phyloP scores from a whole-genome alignment of 208 protist genomes.

The Trypanosoma mega region DNA sequence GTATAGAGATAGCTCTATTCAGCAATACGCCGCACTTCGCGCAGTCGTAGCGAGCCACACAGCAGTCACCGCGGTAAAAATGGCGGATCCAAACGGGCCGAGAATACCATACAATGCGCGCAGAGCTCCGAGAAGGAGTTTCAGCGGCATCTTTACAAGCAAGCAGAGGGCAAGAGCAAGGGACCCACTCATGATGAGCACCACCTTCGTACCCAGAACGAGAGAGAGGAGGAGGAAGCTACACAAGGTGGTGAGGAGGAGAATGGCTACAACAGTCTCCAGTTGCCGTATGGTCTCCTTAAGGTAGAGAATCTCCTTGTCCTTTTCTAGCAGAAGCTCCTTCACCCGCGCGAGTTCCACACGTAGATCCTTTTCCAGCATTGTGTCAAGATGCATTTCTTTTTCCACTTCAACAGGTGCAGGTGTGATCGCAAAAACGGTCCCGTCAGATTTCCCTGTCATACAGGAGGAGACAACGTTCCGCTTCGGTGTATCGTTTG shows the following conservation, averaged over 20 bases:
- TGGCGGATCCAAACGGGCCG: constrained; percentile 49
- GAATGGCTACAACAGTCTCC: constrained; percentile 57
- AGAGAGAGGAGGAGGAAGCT: constrained; percentile 48
- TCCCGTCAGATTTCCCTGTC: too few species aligned
- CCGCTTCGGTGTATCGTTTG: too few species aligned
- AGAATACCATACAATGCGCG: constrained; percentile 56
- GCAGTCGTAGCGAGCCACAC: constrained; percentile 31
- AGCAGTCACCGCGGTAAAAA: constrained; percentile 29
- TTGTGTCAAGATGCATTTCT: constrained; percentile 13
- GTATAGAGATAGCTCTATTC: neutral
- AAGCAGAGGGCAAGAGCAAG: constrained; percentile 32
- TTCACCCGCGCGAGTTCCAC: constrained; percentile 31
- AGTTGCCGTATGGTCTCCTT: constrained; percentile 66
- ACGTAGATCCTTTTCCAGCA: constrained; percentile 33
- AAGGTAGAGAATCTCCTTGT: constrained; percentile 56
- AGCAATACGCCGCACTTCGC: constrained; percentile 20
- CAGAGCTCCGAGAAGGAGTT: constrained; percentile 47
- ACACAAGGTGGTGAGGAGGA: constrained; percentile 43
- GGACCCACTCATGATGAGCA: constrained; percentile 34
- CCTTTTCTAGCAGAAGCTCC: constrained; percentile 40
- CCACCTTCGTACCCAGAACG: constrained; percentile 62
- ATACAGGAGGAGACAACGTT: too few species aligned
- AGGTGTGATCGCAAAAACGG: neutral
- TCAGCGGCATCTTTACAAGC: constrained; percentile 53
- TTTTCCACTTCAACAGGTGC: neutral